A percentile compares a stretch with the other conserved stretches of the same genome.
These are phyloP conservation scores for Thyridium curvatum DNA, from an alignment of 2,329 filamentous ascomycete genomes.

Conservation along the genomic window DNA sequence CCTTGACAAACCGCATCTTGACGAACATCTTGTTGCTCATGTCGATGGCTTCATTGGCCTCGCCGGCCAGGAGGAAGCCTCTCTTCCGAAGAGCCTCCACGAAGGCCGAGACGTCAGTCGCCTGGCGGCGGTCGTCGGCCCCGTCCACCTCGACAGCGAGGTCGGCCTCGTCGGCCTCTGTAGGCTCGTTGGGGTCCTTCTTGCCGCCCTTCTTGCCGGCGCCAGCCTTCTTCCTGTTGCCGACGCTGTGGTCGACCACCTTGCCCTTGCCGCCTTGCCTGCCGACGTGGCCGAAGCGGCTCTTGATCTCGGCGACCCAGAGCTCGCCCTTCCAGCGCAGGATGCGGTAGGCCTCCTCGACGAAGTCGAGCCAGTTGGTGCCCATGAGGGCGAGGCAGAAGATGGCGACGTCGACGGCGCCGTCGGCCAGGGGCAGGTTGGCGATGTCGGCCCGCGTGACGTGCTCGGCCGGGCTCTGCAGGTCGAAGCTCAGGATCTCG, in stretches of 20 bases:
- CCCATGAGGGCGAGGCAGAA: slow-evolving; percentile 98
- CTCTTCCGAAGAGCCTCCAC: slow-evolving; percentile 73
- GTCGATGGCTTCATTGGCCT: slow-evolving; percentile 58
- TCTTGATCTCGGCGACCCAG: slow-evolving; percentile 97
- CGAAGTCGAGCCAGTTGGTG: slow-evolving; percentile 95
- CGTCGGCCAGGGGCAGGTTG: slow-evolving; percentile 68
- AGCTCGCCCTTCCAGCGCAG: slow-evolving; percentile 92
- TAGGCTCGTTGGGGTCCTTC: slow-evolving; percentile 29
- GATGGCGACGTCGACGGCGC: slow-evolving; percentile 76
- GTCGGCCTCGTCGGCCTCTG: slow-evolving; percentile 45
- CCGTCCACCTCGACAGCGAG: slow-evolving; percentile 68
- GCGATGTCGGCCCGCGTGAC: slow-evolving; percentile 89
- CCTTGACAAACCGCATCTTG: slow-evolving; percentile 90
- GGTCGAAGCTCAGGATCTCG: slow-evolving; percentile 77
- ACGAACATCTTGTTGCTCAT: slow-evolving; percentile 97
- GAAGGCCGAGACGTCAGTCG: slow-evolving; percentile 84
- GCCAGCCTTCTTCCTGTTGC: slow-evolving; percentile 37
- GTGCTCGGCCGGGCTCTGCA: slow-evolving; percentile 68
- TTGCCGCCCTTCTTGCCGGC: slow-evolving; percentile 36
- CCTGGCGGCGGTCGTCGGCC: slow-evolving; percentile 53
- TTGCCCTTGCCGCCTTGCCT: slow-evolving; percentile 29
- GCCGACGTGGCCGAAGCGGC: slow-evolving; percentile 61
- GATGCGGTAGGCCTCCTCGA: slow-evolving; percentile 91
- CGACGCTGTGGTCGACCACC: slow-evolving; percentile 63
- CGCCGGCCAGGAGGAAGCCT: slow-evolving; percentile 77